Base-by-base conservation (phyloP, 1,284 basidiomycete species). In the Trichosporon asahii region DNA sequence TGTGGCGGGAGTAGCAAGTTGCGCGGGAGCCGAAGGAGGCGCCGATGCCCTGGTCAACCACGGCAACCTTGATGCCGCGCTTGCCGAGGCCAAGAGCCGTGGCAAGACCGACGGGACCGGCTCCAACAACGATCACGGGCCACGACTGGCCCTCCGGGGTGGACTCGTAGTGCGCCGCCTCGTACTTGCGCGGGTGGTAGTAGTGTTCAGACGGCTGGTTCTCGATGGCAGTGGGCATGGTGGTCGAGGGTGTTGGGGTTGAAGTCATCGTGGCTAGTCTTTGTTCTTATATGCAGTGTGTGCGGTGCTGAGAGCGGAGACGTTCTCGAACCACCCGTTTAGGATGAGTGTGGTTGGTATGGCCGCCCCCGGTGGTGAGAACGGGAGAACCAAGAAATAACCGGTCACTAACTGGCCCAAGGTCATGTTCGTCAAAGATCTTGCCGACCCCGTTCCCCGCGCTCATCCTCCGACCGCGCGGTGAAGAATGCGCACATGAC, bases 1-100 rank as follows among this genome's bases (percentile, higher is more conserved):
- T 73, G 68, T 73, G 72, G 9, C 72, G 72, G 21, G 69, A 71
- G 70, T 73, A 73, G 64, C 72, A 73, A 3, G 72, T 73, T 8
- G 72, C 72, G 60, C 72, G 72, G 5, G 70, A 73, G 5, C 73
- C 73, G 64, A 68, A 72, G 18, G 66, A 70, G 11, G 72, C 72
- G 12, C 55, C 55, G 6, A 69, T 68, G n/a, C 69, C 72, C 3
- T 31, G 31, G 67, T 73, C 72, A 11, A 73, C 63, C 1, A 73
- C 68, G 0, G 65, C 46, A 21, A 73, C 72, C 44, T 67, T 57
- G 53, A 73, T 40, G 8, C 72, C 72, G 35, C 72, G 72, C 68
- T 69, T 66, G 4, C 67, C 69, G 21, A 70, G 25, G 3, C 69
- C 69, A 21, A 73, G 67, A 2, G 72, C 72, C 1, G 72, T 68